These are phyloP conservation scores for Lumnitzera racemosa DNA, from an alignment of 345 rosid genomes.

Conservation along the genomic window DNA sequence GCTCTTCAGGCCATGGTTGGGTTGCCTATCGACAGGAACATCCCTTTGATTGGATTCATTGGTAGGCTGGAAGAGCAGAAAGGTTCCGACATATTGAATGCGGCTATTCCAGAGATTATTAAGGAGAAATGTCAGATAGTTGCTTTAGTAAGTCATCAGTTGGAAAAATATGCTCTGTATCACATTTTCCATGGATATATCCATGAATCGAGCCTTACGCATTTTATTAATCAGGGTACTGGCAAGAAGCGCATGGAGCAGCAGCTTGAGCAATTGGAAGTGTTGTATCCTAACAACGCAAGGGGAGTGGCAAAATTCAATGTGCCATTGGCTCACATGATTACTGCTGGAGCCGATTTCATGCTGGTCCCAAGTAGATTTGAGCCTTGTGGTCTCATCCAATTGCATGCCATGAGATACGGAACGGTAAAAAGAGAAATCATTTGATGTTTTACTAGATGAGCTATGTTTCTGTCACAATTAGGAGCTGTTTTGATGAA, in stretches of 20 bases:
- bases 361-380: conserved; percentile 84
- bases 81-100: conserved; percentile 86
- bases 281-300: conserved; percentile 54
- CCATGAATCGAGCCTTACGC: background rate
- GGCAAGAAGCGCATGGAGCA: conserved; percentile 79
- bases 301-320: conserved; percentile 81
- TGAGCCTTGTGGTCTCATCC: conserved; percentile 98
- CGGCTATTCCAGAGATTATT: conserved; percentile 55
- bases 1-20: conserved; percentile 89
- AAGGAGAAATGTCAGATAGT: conserved; percentile 64
- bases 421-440: conserved; percentile 53
- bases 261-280: conserved; percentile 61
- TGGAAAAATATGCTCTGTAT: background rate
- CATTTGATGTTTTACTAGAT: background rate
- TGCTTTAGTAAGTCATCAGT: conserved; percentile 49
- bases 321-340: conserved; percentile 77
- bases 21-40: conserved; percentile 69
- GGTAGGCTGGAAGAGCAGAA: conserved; percentile 97
- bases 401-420: conserved; percentile 92
- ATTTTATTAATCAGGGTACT: conserved; percentile 51
- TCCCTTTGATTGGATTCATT: conserved; percentile 88
- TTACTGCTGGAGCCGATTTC: conserved; percentile 85
- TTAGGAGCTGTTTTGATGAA: background rate
- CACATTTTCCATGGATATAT: background rate
- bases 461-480: background rate